Conservation (phyloP, 495 filamentous ascomycete species). For the Penicillium verhagenii region DNA sequence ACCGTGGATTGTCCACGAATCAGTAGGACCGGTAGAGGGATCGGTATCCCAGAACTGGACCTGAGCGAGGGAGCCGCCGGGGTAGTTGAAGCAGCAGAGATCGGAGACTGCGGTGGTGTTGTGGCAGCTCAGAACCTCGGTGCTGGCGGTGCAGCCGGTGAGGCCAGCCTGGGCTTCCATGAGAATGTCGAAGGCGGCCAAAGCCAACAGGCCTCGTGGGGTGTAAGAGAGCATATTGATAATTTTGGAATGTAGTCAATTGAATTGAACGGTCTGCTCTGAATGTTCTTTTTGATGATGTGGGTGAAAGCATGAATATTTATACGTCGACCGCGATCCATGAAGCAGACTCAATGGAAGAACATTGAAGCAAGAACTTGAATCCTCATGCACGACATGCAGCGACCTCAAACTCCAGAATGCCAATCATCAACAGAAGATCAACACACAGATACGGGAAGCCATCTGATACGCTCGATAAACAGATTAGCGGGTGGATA, state of each 20-base stretch:
- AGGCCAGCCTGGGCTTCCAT: slow-evolving; percentile 17
- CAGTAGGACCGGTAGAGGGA: slow-evolving; percentile 57
- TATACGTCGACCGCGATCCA: neutral
- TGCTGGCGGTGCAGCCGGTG: slow-evolving; percentile 20
- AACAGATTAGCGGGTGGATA: neutral
- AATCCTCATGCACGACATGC: neutral
- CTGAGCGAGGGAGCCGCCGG: slow-evolving; percentile 66
- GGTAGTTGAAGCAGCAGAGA: slow-evolving; percentile 69
- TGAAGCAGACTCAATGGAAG: neutral
- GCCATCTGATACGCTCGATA: neutral
- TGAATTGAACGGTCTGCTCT: neutral
- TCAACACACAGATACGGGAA: neutral
- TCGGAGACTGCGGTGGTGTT: slow-evolving; percentile 38
- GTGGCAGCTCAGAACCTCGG: slow-evolving; percentile 31
- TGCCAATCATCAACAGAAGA: neutral
- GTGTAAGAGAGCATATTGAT: neutral
- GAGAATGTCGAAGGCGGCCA: slow-evolving; percentile 18
- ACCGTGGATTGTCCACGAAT: slow-evolving; percentile 78
- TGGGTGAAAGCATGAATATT: neutral
- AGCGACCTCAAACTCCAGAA: neutral
- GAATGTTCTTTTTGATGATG: neutral
- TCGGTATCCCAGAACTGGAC: slow-evolving; percentile 80
- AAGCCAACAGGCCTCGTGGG: slow-evolving; percentile 20
- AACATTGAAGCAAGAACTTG: neutral
- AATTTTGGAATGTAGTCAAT: neutral